Base-by-base conservation (phyloP, 495 filamentous ascomycete species). In the Penicillium bialowiezense region DNA sequence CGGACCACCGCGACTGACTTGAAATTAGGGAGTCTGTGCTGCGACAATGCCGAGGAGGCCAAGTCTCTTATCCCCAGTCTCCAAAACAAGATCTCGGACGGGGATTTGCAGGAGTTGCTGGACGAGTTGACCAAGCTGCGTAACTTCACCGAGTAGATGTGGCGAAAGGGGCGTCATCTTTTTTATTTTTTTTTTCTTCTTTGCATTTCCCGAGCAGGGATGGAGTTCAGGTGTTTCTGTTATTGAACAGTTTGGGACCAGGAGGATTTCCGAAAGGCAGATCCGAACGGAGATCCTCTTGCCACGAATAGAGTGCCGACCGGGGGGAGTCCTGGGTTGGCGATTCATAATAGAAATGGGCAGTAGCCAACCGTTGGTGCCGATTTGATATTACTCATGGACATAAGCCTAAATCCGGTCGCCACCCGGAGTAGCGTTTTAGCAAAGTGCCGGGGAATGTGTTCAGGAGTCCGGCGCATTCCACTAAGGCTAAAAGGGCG, bases 1-100 rank as follows among this genome's bases (percentile, higher is more conserved):
- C 7, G 14, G 36, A 21, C 24, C 26, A n/a, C n/a, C n/a, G n/a
- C n/a, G n/a, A 45, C 43, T 45, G 14, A 44, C 31, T 19, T 38
- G 5, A 13, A 56, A 41, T 48, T 23, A 95, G 92, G 89, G 5
- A 90, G 89, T 47, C 76, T 98, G 18, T 95, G 90, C 69, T 96
- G 90, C 61, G 91, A 96, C 56, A 85, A 80, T 18, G 85, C 87
- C 34, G 95, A 98, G 56, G 93, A 98, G 74, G 95, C 93, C 55
- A 96, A 96, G 75, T 95, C 89, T 7, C 77, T 98, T 37, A 95
- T 98, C 47, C 93, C 93, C 0, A 95, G 89, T 55, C 74, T 98
- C 18, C 77, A 83, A 52, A 80, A 88, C 61, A 98, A 97, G 71
- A 92, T 96, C 55, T 71, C 74, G 14, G 95, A 98, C 67, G 84